Base-by-base conservation (phyloP, 1,284 basidiomycete species). In the Moesziomyces parantarcticus region DNA sequence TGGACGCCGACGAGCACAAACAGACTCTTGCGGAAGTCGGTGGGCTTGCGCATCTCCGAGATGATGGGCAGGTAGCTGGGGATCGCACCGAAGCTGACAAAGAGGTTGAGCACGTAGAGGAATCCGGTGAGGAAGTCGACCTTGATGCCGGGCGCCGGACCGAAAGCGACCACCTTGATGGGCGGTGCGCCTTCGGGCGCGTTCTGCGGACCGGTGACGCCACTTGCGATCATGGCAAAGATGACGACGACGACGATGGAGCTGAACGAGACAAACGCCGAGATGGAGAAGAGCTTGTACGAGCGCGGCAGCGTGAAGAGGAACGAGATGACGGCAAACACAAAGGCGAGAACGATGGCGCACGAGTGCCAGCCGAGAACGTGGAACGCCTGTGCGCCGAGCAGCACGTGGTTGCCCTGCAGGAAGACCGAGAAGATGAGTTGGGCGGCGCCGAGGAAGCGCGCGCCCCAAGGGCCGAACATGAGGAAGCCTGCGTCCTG, bases 211-310 rank as follows among this genome's bases (percentile, higher is more conserved):
- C 76, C 78, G 2, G 77, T 58, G 26, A 81, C 40, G 18, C 74
- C 76, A 46, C 70, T 69, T 9, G 79, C 68, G 26, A 81, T 78
- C 77, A 81, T 79, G 40, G 73, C 76, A 50, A 78, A 68, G 59
- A 78, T 63, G 39, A 80, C 75, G 16, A 76, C 76, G 21, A 56
- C 55, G 22, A 79, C 52, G 51, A 80, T 80, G n/a, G 76, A 78
- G 25, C 50, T 61, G 65, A 80, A 79, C 8, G 77, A 78, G 23
- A 75, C 77, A 40, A 75, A 71, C 8, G 77, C 75, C 29, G 58
- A 58, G 49, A 64, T 50, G 7, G 77, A 63, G 47, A 80, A 80
- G 48, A 80, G 62, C 59, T 74, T 73, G 73, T 78, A 78, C 23
- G 69, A 74, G 40, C 78, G 66, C 18, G 78, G 77, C 22, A 80